Percentiles rank a stretch among this genome's conserved stretches.
phyloP scores from a whole-genome alignment of 2,329 filamentous ascomycete species.

The Sporothrix curviconia region DNA sequence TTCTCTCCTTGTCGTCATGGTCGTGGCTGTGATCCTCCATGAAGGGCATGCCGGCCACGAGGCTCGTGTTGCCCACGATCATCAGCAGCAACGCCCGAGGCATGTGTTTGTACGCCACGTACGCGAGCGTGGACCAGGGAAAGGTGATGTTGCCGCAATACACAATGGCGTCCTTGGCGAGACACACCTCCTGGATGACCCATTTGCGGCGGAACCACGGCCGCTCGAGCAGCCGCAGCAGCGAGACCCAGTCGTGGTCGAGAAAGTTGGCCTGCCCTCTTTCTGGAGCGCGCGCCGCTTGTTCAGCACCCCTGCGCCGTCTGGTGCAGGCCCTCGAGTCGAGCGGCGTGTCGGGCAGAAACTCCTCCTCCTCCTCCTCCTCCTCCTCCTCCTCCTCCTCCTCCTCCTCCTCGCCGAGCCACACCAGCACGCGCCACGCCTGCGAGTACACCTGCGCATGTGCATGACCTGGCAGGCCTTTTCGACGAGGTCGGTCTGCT shows the following conservation, averaged over 20 bases:
- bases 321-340: constrained; percentile 25
- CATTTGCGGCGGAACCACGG: constrained; percentile 13
- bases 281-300: neutral
- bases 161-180: neutral
- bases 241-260: neutral
- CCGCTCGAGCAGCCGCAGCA: constrained; percentile 2
- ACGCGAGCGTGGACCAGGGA: neutral
- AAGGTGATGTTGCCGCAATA: neutral
- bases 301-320: constrained; percentile 16
- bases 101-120: neutral
- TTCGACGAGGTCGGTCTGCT: constrained; percentile 22
- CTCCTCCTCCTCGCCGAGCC: constrained; percentile 28
- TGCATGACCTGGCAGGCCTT: constrained; percentile 29
- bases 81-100: neutral
- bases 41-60: neutral
- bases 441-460: constrained; percentile 31
- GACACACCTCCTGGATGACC: constrained; percentile 10
- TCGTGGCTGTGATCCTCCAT: neutral
- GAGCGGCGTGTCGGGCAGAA: constrained; percentile 23
- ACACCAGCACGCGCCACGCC: constrained; percentile 27
- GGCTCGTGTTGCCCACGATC: neutral
- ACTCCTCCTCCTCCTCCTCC: constrained; percentile 11
- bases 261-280: neutral
- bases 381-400: neutral
- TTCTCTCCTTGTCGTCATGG: too few relatives aligned